phyloP scores from a whole-genome alignment of 257 asterid genomes.

The Salvia miltiorrhiza region DNA sequence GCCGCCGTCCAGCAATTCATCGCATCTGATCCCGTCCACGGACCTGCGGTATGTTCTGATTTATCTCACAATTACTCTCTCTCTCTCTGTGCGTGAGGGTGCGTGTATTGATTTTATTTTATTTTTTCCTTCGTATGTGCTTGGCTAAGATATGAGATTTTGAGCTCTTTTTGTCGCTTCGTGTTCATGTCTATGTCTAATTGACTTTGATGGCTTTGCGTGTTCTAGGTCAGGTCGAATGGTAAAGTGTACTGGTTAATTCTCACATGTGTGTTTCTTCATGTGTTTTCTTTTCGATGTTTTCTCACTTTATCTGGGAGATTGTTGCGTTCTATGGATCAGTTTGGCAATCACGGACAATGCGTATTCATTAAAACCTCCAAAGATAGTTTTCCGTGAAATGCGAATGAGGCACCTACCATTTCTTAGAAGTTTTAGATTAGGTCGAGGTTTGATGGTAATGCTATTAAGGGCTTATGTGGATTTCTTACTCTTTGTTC shows the following conservation, averaged over 20 bases:
- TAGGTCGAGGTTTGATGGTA: slow-evolving; percentile 5
- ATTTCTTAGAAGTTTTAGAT: not conserved
- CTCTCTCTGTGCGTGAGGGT: too few species aligned
- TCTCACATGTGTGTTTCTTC: not conserved
- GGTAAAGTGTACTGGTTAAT: slow-evolving; percentile 1
- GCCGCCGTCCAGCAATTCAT: slow-evolving; percentile 78
- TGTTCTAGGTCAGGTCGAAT: not conserved
- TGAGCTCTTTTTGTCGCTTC: not conserved
- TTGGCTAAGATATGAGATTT: not conserved
- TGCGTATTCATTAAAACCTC: not conserved
- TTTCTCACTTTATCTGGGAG: too few species aligned
- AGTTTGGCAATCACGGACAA: not conserved
- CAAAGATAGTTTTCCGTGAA: not conserved
- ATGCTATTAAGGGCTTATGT: not conserved
- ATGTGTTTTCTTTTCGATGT: not conserved
- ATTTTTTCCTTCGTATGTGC: not conserved
- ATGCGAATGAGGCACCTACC: not conserved
- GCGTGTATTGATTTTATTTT: not conserved
- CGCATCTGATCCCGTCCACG: slow-evolving; percentile 70
- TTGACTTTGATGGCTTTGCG: not conserved
- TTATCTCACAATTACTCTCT: not conserved
- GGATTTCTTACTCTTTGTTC: not conserved
- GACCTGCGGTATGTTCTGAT: slow-evolving; percentile 59
- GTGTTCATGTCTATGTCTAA: not conserved
- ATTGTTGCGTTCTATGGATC: not conserved